Evolutionary conservation across 805 yeast species (phyloP).

Genomic region (Ogataea paraovalis): DNA sequence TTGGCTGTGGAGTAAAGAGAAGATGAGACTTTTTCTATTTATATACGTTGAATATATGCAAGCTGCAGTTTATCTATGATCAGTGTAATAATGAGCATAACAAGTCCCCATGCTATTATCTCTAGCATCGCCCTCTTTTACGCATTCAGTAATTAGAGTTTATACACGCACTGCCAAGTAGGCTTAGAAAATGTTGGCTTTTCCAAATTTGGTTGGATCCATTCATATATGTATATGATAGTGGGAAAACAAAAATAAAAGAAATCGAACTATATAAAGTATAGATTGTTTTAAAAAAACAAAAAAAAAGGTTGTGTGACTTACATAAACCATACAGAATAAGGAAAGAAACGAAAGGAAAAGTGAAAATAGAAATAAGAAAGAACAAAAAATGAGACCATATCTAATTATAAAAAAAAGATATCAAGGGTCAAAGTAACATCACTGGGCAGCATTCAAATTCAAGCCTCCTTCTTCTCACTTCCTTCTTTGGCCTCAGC

Average conservation of each 20-base stretch:
- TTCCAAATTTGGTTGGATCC: too few relatives aligned
- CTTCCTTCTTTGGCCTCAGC: slow-evolving; percentile 6
- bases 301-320: not conserved
- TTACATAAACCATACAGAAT: not conserved
- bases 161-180: too few relatives aligned
- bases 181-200: too few relatives aligned
- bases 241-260: not conserved
- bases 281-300: not conserved
- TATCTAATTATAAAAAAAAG: not conserved
- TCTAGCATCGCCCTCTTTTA: too few relatives aligned
- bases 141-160: too few relatives aligned
- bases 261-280: not conserved
- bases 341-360: not conserved
- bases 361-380: not conserved
- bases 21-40: too few relatives aligned
- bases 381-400: not conserved
- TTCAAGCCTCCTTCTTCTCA: not conserved
- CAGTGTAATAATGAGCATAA: too few relatives aligned
- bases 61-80: too few relatives aligned
- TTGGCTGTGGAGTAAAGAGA: not conserved
- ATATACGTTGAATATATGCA: too few relatives aligned
- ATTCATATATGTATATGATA: too few relatives aligned
- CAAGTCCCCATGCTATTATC: too few relatives aligned
- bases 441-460: not conserved
- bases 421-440: not conserved